These are phyloP conservation scores for Pascua sp. DNA, from an alignment of 1,284 basidiomycete genomes.

Conservation along the genomic window DNA sequence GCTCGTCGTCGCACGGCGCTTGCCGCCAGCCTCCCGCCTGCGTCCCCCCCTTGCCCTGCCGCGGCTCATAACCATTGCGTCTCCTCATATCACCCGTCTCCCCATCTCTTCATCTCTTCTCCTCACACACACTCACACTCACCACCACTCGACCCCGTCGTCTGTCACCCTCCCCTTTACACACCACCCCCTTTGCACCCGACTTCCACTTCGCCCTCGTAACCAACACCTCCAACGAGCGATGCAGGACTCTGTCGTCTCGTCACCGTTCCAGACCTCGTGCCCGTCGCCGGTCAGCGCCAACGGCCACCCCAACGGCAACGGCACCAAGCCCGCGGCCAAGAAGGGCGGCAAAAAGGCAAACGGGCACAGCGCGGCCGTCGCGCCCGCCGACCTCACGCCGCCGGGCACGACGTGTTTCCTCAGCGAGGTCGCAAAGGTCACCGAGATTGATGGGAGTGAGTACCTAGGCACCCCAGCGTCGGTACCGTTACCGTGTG, in stretches of 20 bases:
- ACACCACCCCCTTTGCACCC: no score
- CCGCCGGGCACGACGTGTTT: slow-evolving; percentile 4
- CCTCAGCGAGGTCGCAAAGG: slow-evolving; percentile 26
- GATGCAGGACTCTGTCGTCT: slow-evolving; percentile 15
- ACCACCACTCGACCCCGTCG: no score
- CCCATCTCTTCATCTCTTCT: no score
- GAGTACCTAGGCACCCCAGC: slow-evolving; percentile 13
- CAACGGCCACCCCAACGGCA: slow-evolving; percentile 8
- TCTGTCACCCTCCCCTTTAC: no score
- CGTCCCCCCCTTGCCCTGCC: no score
- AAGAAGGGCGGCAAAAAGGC: no score
- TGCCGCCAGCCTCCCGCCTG: no score
- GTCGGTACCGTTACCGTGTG: neutral
- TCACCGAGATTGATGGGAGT: slow-evolving; percentile 35
- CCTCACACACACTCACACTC: no score
- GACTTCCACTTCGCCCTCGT: neutral
- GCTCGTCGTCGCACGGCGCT: no score
- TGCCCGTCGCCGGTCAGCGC: slow-evolving; percentile 1
- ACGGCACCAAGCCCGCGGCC: neutral
- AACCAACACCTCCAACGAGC: neutral
- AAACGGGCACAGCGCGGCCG: slow-evolving; percentile 4
- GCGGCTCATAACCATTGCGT: no score
- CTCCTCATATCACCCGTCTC: no score
- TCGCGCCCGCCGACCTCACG: neutral
- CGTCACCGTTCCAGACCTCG: slow-evolving; percentile 13